Conservation (phyloP, 768 basidiomycete species). For the Dioszegia hungarica region DNA sequence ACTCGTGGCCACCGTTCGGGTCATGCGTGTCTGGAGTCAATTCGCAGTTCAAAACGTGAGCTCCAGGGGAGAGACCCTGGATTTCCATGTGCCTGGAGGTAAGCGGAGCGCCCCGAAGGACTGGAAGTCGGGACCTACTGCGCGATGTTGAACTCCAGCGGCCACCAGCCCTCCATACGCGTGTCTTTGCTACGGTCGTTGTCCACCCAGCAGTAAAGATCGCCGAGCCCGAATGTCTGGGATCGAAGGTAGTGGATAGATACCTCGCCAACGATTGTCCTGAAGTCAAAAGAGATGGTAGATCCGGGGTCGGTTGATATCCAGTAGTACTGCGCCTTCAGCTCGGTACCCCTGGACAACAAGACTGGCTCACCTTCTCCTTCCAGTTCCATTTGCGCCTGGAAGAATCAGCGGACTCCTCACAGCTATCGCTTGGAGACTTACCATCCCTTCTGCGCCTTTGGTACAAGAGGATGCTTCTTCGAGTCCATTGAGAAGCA, state of each 20-base stretch:
- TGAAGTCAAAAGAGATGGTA: conserved; percentile 29
- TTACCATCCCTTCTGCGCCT: conserved; percentile 22
- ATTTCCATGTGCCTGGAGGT: too few relatives aligned
- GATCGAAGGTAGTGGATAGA: conserved; percentile 35
- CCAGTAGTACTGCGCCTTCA: conserved; percentile 19
- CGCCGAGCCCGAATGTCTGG: conserved; percentile 28
- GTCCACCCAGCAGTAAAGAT: conserved; percentile 42
- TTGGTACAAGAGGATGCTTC: conserved; percentile 16
- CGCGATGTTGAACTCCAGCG: conserved; percentile 22
- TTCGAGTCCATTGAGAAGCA: conserved; percentile 26
- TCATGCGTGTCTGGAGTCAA: conserved; percentile 29
- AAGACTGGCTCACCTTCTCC: neutral
- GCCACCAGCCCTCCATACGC: conserved; percentile 33
- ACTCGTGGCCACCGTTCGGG: conserved; percentile 37
- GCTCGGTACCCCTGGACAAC: too few relatives aligned
- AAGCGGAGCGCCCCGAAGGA: too few relatives aligned
- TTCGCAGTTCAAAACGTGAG: conserved; percentile 36
- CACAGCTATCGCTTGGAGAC: neutral
- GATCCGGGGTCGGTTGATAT: conserved; percentile 34
- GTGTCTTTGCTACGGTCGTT: conserved; percentile 20
- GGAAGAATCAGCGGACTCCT: neutral
- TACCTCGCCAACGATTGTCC: conserved; percentile 25
- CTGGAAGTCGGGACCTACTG: too few relatives aligned
- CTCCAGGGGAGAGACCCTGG: conserved; percentile 18
- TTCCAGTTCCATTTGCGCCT: conserved; percentile 31